Evolutionary conservation across 106 monocot genomes (phyloP).

Genomic region (Phalaenopsis aphrodite): DNA sequence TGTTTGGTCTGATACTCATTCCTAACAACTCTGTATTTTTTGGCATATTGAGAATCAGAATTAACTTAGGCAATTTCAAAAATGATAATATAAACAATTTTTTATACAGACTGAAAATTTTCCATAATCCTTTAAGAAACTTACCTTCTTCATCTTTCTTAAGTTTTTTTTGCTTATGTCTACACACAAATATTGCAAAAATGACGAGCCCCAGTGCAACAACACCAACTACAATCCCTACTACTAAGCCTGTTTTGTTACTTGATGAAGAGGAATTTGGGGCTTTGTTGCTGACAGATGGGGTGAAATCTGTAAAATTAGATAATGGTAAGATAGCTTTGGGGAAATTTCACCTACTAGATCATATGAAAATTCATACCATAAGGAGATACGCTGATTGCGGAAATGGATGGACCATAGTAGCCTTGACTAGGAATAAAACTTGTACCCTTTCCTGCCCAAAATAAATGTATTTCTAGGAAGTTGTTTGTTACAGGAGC

Average conservation of each 20-base stretch:
- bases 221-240: conserved; percentile 35
- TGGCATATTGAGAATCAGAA: not conserved
- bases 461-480: conserved; percentile 80
- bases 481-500: conserved; percentile 57
- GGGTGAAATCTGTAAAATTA: conserved; percentile 39
- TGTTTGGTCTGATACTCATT: conserved; percentile 29
- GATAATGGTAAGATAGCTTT: not conserved
- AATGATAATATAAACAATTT: not conserved
- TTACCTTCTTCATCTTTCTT: conserved; percentile 45
- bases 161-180: conserved; percentile 24
- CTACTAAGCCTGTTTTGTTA: conserved; percentile 36
- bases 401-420: conserved; percentile 62
- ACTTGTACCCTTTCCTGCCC: conserved; percentile 79
- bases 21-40: conserved; percentile 35
- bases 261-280: conserved; percentile 25
- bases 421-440: conserved; percentile 54
- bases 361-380: conserved; percentile 26
- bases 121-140: not conserved
- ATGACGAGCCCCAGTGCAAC: conserved; percentile 16
- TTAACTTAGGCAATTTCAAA: not conserved
- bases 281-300: conserved; percentile 38
- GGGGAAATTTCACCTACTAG: not conserved
- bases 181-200: conserved; percentile 28
- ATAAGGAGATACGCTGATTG: conserved; percentile 48
- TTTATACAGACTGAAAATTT: not conserved